Base-by-base conservation (phyloP, 2,329 filamentous ascomycete species). In the Nigrospora oryzae region DNA sequence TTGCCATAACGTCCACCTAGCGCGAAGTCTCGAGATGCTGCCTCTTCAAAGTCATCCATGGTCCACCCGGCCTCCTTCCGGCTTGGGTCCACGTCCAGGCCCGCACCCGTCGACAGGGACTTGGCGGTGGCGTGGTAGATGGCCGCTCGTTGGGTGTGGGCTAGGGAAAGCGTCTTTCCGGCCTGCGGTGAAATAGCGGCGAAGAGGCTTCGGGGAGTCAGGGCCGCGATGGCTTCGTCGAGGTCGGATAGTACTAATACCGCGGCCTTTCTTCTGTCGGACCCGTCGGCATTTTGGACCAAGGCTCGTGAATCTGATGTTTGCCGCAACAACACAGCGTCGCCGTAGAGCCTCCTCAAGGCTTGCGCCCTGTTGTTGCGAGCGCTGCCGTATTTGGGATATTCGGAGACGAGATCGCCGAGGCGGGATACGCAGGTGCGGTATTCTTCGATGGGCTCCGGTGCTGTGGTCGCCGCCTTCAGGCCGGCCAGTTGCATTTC, bases 281-380 rank as follows among this genome's bases (percentile, higher is more conserved):
- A 48, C 5, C 53, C 54, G 4, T 62, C 61, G 3, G 62, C 64
- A 11, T 63, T 55, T 14, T 56, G 57, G 10, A 74, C 57, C 38
- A 79, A 59, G 23, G 68, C 70, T 53, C 61, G 66, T 7, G 63
- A 56, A 38, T 61, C 60, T 0, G 58, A 56, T 13, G 63, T 64
- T 19, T 64, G 53, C n/a, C n/a, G n/a, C 33, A 80, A 60, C 17
- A 83, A 63, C 56, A 81, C 68, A 3, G 68, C 64, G 56, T 85
- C 81, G 11, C 81, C 82, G 50, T 83, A 80, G 45, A 81, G 63
- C 40, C 83, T 68, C 17, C 83, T 68, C 30, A 75, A 54, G 10
- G 83, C 73, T 60, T 90, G 86, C 3, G 83, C 86, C 41, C 85
- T 74, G 62, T 91, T 90, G 59, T 89, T 85, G 46, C 79, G 75